Base-by-base conservation (phyloP, 1,284 basidiomycete genomes). In the Heterobasidion irregulare region DNA sequence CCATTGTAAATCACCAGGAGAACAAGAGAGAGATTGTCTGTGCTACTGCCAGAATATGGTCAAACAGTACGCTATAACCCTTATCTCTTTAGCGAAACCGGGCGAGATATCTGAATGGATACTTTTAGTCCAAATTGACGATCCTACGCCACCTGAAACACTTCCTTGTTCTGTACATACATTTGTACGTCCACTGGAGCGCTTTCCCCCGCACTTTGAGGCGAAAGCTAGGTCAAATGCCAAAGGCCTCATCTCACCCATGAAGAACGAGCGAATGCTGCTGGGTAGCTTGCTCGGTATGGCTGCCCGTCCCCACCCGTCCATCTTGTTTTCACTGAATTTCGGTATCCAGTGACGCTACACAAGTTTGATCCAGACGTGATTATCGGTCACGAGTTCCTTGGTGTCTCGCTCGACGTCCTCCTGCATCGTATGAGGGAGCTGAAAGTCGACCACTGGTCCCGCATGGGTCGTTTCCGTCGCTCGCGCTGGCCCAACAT, bases 1-100 rank as follows among this genome's bases (percentile, higher is more conserved):
- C 93, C 0, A 88, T 98, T 53, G 87, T 99, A 56, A 98, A 99
- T 68, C 92, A 97, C 69, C 83, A 85, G 56, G 90, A 92, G 66
- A 98, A 98, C 71, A 94, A 90, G 66, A 85, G 92, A 32, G 97
- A 99, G 72, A 76, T 99, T 47, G 89, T 99, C 4, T 94, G 92
- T 61, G 82, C 83, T 1, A 90, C 90, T 0, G 82, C 86, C 1
- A 78, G 95, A 43, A 88, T 89, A 18, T 99, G 96, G 95, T 83
- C 88, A 53, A 89, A 93, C 61, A 80, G 93, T 93, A 61, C 54
- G 87, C 75, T 12, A 33, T 45, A 16, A 32, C 26, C 16, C 7
- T 38, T 16, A 16, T 50, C 13, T 12, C 8, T 51, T 44, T 13
- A 26, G 16, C 13, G 19, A 18, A 9, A 50, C 47, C 54, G 26